Conservation (phyloP, 2,329 filamentous ascomycete species). For the Exophiala mesophila region DNA sequence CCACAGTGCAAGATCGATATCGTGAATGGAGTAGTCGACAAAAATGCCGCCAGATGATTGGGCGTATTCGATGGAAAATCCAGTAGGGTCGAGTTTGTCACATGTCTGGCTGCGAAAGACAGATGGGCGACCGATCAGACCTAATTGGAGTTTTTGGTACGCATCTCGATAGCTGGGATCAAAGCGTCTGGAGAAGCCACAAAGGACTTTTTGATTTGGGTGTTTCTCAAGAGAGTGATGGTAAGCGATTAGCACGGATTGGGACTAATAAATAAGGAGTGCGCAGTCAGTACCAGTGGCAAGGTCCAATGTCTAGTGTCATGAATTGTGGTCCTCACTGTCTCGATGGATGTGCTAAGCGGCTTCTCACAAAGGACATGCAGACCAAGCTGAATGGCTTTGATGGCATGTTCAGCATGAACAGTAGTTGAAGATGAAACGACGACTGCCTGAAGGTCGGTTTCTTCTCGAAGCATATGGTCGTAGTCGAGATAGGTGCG, state of each 20-base stretch:
- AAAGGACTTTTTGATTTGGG: conserved; percentile 61
- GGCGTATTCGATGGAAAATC: conserved; percentile 65
- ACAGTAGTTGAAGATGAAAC: conserved; percentile 52
- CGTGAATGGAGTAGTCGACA: conserved; percentile 66
- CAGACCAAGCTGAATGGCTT: conserved; percentile 50
- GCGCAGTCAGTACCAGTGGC: too few species aligned
- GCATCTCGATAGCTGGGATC: conserved; percentile 62
- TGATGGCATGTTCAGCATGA: conserved; percentile 55
- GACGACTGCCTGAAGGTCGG: conserved; percentile 51
- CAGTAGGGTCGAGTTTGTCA: conserved; percentile 60
- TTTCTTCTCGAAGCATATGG: conserved; percentile 52
- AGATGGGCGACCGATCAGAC: conserved; percentile 55
- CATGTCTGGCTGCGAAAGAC: conserved; percentile 63
- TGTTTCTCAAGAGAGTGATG: conserved; percentile 40
- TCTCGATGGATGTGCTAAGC: conserved; percentile 52
- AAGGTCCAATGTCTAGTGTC: too few species aligned
- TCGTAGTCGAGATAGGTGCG: conserved; percentile 52
- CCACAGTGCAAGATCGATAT: conserved; percentile 63
- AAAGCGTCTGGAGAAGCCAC: conserved; percentile 62
- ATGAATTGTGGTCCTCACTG: too few species aligned
- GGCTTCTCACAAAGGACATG: conserved; percentile 56
- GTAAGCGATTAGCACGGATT: conserved; percentile 53
- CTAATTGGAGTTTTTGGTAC: conserved; percentile 46
- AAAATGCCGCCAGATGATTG: conserved; percentile 64
- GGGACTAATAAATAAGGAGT: too few species aligned